Base-by-base conservation (phyloP, 192 early-diverging fungal species). In the Pilaira anomala region DNA sequence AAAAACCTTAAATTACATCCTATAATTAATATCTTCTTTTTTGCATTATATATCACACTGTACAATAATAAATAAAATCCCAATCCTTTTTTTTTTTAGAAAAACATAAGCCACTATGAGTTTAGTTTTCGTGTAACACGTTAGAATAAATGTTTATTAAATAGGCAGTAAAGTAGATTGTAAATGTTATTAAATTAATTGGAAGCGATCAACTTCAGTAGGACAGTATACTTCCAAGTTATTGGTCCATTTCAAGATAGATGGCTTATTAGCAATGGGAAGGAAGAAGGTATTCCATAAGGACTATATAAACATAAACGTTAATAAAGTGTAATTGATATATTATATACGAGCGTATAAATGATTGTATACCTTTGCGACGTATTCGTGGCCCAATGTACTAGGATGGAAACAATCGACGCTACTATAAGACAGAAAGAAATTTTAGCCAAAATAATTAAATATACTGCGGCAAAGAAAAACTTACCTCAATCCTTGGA, bases 251-350 rank as follows among this genome's bases (percentile, higher is more conserved):
- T 21, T 29, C 24, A 48, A 41, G 7, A 18, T 41, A 21, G 26
- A 0, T 7, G 60, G 51, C 11, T 64, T 59, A 11, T 41, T 29
- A 26, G 28, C 48, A 49, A 30, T 21, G 19, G 56, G 62, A 28
- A 60, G 13, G 41, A 64, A 64, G 9, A 70, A 16, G 21, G 39
- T 57, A 53, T 71, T 71, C 62, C 68, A 71, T 21, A 65, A 22
- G n/a, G 13, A 19, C 65, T 57, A 41, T 13, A 21, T 24, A 24
- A 2, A 30, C 2, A 9, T 25, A 13, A 19, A 21, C 9, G 48
- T 21, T 11, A 50, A 25, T 50, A 11, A 11, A 24, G 12, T 50
- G n/a, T 50, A 19, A 11, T 19, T 48, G n/a, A n/a, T n/a, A n/a
- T n/a, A n/a, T 30, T 60, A 46, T 60, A 3, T 66, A 7, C 9